These are phyloP conservation scores for Pseudogymnoascus sp. DNA, from an alignment of 2,329 filamentous ascomycete genomes.

Conservation along the genomic window DNA sequence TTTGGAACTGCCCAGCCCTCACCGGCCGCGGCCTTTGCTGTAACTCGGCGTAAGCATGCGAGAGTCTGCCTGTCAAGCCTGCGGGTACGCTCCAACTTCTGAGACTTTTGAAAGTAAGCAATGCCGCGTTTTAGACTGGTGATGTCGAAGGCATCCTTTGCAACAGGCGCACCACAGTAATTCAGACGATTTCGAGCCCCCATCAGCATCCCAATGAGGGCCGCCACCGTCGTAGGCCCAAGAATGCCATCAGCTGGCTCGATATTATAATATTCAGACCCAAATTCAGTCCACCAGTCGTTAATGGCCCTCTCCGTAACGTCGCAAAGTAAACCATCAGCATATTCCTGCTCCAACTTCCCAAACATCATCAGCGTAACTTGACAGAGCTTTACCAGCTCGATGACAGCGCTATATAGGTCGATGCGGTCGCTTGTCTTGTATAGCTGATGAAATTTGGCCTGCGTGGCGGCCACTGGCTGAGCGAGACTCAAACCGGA, in stretches of 20 bases:
- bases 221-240: conserved; percentile 84
- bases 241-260: conserved; percentile 90
- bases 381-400: conserved; percentile 87
- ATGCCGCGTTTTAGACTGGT: conserved; percentile 76
- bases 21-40: conserved; percentile 80
- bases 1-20: conserved; percentile 90
- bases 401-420: conserved; percentile 70
- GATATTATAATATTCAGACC: conserved; percentile 82
- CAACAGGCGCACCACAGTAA: conserved; percentile 72
- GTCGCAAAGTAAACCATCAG: conserved; percentile 88
- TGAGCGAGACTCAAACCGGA: conserved; percentile 74
- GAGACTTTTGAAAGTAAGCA: conserved; percentile 79
- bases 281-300: conserved; percentile 95
- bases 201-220: conserved; percentile 77
- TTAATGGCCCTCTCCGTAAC: conserved; percentile 82
- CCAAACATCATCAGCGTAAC: conserved; percentile 81
- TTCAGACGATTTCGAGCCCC: conserved; percentile 85
- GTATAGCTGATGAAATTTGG: conserved; percentile 89
- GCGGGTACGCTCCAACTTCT: conserved; percentile 70
- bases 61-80: conserved; percentile 78
- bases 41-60: conserved; percentile 70
- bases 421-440: conserved; percentile 76
- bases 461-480: conserved; percentile 72
- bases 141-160: conserved; percentile 88
- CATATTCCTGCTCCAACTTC: conserved; percentile 78